These are phyloP conservation scores for Vaccinium macrocarpon DNA, from an alignment of 148 eudicot genomes.

Conservation along the genomic window DNA sequence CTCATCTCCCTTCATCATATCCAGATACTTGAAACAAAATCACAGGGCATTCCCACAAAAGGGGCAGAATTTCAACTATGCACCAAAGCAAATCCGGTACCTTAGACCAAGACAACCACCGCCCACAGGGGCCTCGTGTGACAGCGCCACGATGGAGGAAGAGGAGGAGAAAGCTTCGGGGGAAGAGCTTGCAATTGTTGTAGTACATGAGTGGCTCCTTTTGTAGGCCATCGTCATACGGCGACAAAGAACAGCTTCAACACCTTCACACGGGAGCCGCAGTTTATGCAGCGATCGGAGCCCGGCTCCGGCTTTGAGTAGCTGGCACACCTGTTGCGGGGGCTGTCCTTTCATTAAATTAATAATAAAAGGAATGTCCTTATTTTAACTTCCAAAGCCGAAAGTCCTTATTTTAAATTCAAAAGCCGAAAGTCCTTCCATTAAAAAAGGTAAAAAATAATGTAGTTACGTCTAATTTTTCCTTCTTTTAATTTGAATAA, in stretches of 20 bases:
- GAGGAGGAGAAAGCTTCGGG: conserved; percentile 29
- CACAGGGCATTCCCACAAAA: conserved; percentile 72
- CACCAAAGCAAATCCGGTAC: conserved; percentile 37
- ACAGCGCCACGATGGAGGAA: too few species aligned
- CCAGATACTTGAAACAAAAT: too few species aligned
- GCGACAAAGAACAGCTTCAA: conserved; percentile 84
- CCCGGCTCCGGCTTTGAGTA: conserved; percentile 52
- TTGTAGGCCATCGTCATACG: conserved; percentile 73
- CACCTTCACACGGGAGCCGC: conserved; percentile 62
- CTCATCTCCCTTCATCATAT: too few species aligned
- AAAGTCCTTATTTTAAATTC: too few species aligned
- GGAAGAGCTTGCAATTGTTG: conserved; percentile 50
- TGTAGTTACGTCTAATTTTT: too few species aligned
- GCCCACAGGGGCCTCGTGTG: not conserved
- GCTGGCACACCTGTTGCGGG: too few species aligned
- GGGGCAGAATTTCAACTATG: conserved; percentile 71
- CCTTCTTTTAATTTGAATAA: too few species aligned
- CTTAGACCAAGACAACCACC: not conserved
- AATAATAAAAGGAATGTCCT: too few species aligned
- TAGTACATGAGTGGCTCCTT: conserved; percentile 66
- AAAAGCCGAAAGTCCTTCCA: too few species aligned
- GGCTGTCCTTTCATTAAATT: too few species aligned
- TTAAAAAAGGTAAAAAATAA: too few species aligned
- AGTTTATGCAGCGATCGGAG: conserved; percentile 60
- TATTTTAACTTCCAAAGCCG: too few species aligned